These are phyloP conservation scores for Pseudisothecium myosuroides DNA, from an alignment of 225 moss, liverwort and hornwort genomes.

Conservation along the genomic window DNA sequence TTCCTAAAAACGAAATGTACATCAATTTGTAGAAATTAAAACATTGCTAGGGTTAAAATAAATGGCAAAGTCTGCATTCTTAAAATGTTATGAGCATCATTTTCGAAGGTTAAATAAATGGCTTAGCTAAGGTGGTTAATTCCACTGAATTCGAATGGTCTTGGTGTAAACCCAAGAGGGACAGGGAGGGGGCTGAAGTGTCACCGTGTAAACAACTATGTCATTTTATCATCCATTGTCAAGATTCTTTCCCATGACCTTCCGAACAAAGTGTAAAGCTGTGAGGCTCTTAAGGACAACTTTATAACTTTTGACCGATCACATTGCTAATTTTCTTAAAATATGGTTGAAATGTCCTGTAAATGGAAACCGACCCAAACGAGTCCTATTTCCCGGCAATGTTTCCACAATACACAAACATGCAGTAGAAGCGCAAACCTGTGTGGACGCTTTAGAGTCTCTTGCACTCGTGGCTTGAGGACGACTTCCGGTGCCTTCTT, in stretches of 20 bases:
- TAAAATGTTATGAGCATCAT: background rate
- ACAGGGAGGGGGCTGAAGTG: background rate
- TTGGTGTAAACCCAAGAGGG: background rate
- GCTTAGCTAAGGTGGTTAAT: background rate
- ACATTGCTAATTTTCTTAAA: background rate
- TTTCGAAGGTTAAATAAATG: background rate
- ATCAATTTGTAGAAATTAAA: background rate
- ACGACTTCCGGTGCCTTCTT: slow-evolving; percentile 15
- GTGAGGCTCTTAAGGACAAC: background rate
- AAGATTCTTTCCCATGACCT: background rate
- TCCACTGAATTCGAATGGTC: background rate
- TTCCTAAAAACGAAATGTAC: background rate
- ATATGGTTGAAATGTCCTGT: background rate
- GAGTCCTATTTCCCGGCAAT: background rate
- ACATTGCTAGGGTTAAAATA: background rate
- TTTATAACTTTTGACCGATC: background rate
- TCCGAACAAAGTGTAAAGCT: background rate
- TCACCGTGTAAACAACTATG: background rate
- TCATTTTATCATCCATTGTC: background rate
- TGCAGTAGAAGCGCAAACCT: slow-evolving; percentile 4
- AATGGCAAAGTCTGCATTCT: background rate
- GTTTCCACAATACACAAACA: background rate
- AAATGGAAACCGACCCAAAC: background rate
- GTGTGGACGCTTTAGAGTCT: slow-evolving; percentile 28
- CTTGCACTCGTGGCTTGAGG: slow-evolving; percentile 19